Percentiles rank a stretch among this genome's conserved stretches.
phyloP scores from a whole-genome alignment of 2,329 filamentous ascomycete species.

The Xylaria sp. region DNA sequence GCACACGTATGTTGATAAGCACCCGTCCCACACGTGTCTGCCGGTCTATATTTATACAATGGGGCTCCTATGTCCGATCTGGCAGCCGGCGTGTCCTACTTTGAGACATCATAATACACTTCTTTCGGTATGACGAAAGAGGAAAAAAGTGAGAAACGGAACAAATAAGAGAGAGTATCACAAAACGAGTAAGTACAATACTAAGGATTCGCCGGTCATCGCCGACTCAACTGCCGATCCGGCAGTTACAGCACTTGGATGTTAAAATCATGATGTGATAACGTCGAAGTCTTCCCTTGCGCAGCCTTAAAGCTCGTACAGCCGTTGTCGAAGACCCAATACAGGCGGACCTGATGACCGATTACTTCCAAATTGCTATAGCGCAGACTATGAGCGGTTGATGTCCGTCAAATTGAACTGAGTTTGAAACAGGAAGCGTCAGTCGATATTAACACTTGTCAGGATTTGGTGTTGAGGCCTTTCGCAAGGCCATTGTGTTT shows the following conservation, averaged over 20 bases:
- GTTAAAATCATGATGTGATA: neutral
- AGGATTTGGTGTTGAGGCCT: neutral
- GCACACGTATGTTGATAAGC: neutral
- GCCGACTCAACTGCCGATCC: neutral
- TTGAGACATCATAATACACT: neutral
- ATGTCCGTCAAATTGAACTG: neutral
- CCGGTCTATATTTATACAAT: conserved; percentile 6
- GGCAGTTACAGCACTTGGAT: neutral
- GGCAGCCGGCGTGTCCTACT: conserved; percentile 9
- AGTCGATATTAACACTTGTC: neutral
- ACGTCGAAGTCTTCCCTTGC: neutral
- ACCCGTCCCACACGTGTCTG: neutral
- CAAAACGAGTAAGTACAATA: neutral
- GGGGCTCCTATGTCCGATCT: conserved; percentile 16
- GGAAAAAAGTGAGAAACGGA: neutral
- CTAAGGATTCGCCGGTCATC: neutral
- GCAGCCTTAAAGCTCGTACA: too few relatives aligned
- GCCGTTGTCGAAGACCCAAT: neutral
- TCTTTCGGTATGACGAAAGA: neutral
- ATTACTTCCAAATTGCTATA: neutral
- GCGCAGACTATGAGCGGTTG: neutral
- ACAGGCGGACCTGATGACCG: neutral
- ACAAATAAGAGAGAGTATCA: neutral
- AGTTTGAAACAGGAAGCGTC: neutral
- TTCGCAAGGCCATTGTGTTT: neutral